phyloP scores from a whole-genome alignment of 2,329 filamentous ascomycete species.

The Chaetomium sp. region DNA sequence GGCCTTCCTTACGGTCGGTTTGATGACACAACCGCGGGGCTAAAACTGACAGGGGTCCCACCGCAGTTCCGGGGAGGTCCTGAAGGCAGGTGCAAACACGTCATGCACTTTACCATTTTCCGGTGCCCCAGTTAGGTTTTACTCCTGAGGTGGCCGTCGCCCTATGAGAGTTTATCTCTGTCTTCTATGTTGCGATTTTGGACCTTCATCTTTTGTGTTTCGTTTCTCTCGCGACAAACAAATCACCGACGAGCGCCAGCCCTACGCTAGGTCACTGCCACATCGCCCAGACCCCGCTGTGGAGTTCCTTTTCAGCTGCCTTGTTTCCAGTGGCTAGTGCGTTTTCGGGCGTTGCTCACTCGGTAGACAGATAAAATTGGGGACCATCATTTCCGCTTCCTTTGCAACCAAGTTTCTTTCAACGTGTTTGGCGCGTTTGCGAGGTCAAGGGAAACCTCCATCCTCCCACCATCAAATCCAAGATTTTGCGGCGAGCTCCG shows the following conservation, averaged over 20 bases:
- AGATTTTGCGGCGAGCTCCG: not conserved
- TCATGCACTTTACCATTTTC: not conserved
- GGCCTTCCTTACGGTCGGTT: conserved; percentile 13
- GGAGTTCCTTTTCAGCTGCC: conserved; percentile 32
- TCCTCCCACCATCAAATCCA: conserved; percentile 9
- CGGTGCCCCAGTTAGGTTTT: not conserved
- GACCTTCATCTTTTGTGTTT: not conserved
- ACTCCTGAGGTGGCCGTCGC: not conserved
- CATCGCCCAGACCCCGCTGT: conserved; percentile 19
- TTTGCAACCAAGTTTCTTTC: conserved; percentile 11
- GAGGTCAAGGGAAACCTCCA: not conserved
- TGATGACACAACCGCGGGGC: conserved; percentile 34
- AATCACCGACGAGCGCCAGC: conserved; percentile 14
- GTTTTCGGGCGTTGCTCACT: conserved; percentile 16
- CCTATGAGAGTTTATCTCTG: conserved; percentile 1
- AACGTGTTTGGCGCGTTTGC: conserved; percentile 19
- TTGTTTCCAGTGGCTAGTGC: conserved; percentile 28
- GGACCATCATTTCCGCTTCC: conserved; percentile 1
- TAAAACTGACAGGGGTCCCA: conserved; percentile 25
- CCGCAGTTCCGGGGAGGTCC: conserved; percentile 14
- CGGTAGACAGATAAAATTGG: conserved; percentile 1
- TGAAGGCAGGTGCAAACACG: not conserved
- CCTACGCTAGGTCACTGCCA: conserved; percentile 16
- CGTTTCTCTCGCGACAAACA: not conserved
- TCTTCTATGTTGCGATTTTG: not conserved